A percentile compares a stretch with the other conserved stretches of the same genome.
These are phyloP conservation scores for Echinosophora koreensis DNA, from an alignment of 306 rosid genomes.

Conservation along the genomic window DNA sequence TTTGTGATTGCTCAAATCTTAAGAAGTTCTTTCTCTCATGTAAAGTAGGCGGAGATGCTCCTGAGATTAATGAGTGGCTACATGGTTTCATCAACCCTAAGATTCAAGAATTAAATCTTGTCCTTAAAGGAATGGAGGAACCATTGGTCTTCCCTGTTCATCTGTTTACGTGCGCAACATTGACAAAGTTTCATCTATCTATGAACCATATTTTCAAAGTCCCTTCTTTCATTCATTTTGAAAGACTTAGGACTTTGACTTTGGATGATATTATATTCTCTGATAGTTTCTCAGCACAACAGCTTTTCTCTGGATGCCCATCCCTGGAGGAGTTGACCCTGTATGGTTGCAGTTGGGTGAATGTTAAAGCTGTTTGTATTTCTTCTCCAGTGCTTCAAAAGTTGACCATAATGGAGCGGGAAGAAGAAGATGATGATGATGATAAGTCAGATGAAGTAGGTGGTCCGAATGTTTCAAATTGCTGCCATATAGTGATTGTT, in stretches of 20 bases:
- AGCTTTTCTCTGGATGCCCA: slow-evolving; percentile 13
- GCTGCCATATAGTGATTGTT: neutral
- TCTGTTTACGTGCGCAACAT: neutral
- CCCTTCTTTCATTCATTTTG: neutral
- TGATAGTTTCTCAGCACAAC: neutral
- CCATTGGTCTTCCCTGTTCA: slow-evolving; percentile 6
- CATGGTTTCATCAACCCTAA: slow-evolving; percentile 17
- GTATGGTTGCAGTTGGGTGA: neutral
- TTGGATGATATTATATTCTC: neutral
- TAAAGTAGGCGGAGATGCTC: neutral
- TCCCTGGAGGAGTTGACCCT: slow-evolving; percentile 5
- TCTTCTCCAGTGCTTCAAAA: slow-evolving; percentile 9
- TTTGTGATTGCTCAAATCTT: slow-evolving; percentile 6
- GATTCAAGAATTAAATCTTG: neutral
- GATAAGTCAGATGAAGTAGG: too few species aligned
- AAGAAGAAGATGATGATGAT: neutral
- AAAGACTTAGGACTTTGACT: neutral
- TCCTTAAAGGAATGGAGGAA: neutral
- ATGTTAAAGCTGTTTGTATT: neutral
- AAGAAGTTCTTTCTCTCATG: neutral
- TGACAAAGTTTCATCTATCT: neutral
- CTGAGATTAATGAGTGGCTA: neutral
- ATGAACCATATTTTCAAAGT: neutral
- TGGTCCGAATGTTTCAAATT: neutral
- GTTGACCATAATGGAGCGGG: neutral